A percentile compares a stretch with the other conserved stretches of the same genome.
Evolutionary conservation across 2,329 filamentous ascomycete genomes (phyloP).

Genomic region (Stagonosporopsis chrysanthemi): DNA sequence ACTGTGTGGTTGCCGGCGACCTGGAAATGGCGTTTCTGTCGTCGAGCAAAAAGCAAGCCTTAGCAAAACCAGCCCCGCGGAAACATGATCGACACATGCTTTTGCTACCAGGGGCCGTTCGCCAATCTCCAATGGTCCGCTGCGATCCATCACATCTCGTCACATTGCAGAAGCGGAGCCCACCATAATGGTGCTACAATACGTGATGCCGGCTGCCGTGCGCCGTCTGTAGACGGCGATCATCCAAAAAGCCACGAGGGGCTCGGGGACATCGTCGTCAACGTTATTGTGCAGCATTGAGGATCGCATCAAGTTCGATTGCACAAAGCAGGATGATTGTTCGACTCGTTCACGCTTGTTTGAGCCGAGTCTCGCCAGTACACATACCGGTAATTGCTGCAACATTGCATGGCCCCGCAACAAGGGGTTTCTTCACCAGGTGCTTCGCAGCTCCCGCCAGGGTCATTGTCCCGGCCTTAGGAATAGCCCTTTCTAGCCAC

Average conservation of each 20-base stretch:
- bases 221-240: constrained; percentile 8
- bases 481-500: background rate
- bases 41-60: constrained; percentile 9
- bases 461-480: background rate
- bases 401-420: background rate
- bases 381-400: background rate
- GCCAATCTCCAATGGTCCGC: constrained; percentile 22
- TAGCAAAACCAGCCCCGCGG: constrained; percentile 9
- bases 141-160: constrained; percentile 20
- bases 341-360: constrained; percentile 1
- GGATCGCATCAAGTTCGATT: background rate
- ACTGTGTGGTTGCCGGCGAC: constrained; percentile 10
- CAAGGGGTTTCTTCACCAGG: background rate
- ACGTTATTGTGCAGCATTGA: background rate
- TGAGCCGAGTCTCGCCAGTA: background rate
- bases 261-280: background rate
- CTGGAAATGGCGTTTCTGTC: constrained; percentile 8
- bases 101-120: constrained; percentile 17
- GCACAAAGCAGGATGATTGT: background rate
- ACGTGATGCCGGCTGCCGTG: constrained; percentile 8
- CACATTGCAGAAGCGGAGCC: constrained; percentile 17
- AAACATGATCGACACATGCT: constrained; percentile 23
- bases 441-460: background rate
- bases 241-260: constrained; percentile 1
- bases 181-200: constrained; percentile 1